phyloP scores from a whole-genome alignment of 75 land plant genomes.

The Ceratopteris richardii region DNA sequence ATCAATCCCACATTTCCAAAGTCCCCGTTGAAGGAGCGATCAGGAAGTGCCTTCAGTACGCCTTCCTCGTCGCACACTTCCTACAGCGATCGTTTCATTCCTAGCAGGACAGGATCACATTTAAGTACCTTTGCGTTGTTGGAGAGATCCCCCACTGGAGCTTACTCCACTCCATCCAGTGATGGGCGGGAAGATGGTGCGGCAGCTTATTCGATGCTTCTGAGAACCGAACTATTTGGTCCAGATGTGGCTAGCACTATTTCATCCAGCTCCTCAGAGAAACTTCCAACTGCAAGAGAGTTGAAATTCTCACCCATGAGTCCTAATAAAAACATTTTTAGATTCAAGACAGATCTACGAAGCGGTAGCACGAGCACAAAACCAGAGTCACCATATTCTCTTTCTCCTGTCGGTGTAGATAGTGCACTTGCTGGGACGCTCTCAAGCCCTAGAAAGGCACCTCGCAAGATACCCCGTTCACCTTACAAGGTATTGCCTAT shows the following conservation, averaged over 20 bases:
- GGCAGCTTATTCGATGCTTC: constrained; percentile 66
- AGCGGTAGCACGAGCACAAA: constrained; percentile 16
- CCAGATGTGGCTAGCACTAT: constrained; percentile 31
- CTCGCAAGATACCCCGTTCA: constrained; percentile 90
- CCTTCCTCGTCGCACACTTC: constrained; percentile 46
- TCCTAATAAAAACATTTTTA: constrained; percentile 74
- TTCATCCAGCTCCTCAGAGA: constrained; percentile 33
- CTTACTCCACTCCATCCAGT: background rate
- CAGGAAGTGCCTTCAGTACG: background rate
- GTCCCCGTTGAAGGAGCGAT: too few species aligned
- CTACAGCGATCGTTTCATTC: constrained; percentile 93
- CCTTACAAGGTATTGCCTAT: constrained; percentile 95
- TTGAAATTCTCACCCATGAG: constrained; percentile 48
- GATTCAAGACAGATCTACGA: constrained; percentile 57
- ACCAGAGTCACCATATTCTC: constrained; percentile 71
- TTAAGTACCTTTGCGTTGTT: constrained; percentile 63
- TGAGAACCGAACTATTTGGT: constrained; percentile 79
- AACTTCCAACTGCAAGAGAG: constrained; percentile 26
- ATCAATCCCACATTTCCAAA: too few species aligned
- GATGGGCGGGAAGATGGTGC: constrained; percentile 62
- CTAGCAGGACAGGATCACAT: constrained; percentile 74
- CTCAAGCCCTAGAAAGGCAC: constrained; percentile 68
- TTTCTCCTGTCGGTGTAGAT: constrained; percentile 45
- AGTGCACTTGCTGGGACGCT: constrained; percentile 32
- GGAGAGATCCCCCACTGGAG: constrained; percentile 52